These are phyloP conservation scores for Eruca vesicaria DNA, from an alignment of 441 rosid genomes.

Conservation along the genomic window DNA sequence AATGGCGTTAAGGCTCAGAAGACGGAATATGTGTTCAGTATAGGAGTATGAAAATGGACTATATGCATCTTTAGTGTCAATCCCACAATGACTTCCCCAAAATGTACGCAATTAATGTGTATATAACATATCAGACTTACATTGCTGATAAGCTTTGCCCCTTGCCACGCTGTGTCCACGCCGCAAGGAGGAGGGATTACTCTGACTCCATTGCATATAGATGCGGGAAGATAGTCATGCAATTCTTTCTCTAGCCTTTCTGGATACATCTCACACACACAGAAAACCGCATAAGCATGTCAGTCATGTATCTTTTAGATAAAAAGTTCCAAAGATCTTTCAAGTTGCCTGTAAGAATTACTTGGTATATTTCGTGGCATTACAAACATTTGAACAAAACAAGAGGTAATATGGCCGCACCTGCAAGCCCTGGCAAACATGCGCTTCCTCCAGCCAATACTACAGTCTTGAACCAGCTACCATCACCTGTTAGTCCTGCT, in stretches of 20 bases:
- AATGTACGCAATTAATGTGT: not conserved
- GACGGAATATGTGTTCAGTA: not conserved
- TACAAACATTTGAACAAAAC: conserved; percentile 3
- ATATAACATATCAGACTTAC: conserved; percentile 45
- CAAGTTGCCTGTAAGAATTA: not conserved
- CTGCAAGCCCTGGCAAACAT: conserved; percentile 86
- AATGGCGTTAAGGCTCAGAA: not conserved
- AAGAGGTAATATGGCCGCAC: conserved; percentile 31
- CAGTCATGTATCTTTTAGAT: not conserved
- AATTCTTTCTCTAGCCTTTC: conserved; percentile 87
- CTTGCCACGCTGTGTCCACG: conserved; percentile 81
- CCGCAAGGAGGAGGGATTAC: conserved; percentile 72
- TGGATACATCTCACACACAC: conserved; percentile 34
- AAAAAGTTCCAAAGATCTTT: not conserved
- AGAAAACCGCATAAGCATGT: conserved; percentile 1
- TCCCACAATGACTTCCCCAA: not conserved
- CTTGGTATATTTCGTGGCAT: not conserved
- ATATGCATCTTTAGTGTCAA: not conserved
- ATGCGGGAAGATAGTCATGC: conserved; percentile 50
- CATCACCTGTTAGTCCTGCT: conserved; percentile 60
- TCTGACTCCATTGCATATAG: conserved; percentile 55
- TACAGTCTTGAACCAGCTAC: conserved; percentile 87
- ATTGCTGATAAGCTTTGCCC: conserved; percentile 80
- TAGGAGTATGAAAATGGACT: not conserved
- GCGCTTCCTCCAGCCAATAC: conserved; percentile 81